Base-by-base conservation (phyloP, 345 rosid genomes). In the Rhodamnia rubescens region DNA sequence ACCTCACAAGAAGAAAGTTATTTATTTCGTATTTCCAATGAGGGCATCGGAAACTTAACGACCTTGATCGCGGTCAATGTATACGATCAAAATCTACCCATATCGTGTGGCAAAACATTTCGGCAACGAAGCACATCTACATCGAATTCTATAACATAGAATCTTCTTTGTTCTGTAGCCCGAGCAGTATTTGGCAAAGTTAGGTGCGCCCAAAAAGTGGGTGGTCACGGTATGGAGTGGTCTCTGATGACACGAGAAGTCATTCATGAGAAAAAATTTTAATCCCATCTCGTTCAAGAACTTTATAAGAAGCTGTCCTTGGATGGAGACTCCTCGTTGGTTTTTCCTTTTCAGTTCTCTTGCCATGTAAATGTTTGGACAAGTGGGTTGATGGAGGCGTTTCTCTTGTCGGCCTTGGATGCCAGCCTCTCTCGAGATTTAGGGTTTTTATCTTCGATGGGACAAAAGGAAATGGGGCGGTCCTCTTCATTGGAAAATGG, bases 141-240 rank as follows among this genome's bases (percentile, higher is more conserved):
- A 2, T 53, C 55, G 21, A 16, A 2, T 6, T 47, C 49, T 1
- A 8, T 47, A 47, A 14, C 0, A 59, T 13, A 14, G 0, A 15
- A 61, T 29, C 29, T n/a, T 26, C 18, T 36, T 36, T 36, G 40
- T 36, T 3, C 40, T 36, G 2, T 36, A 3, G 40, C 4, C 16
- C 2, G 0, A 0, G 15, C 3, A 32, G 0, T 8, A 0, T 32
- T 32, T 32, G 0, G 3, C 24, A 16, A 4, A 4, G 1, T 32
- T 18, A 18, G 4, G 18, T 4, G 42, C 13, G 5, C 6, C 2
- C 3, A 1, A 1, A 69, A 32, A 18, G 0, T 16, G 20, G 7
- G 7, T 18, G 51, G 4, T 32, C 18, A 16, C 4, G 8, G 0
- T 18, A 36, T 32, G 0, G 2, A 32, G 0, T 69, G 1, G 0